These are phyloP conservation scores for Linanthus parryae DNA, from an alignment of 148 eudicot genomes.

Conservation along the genomic window DNA sequence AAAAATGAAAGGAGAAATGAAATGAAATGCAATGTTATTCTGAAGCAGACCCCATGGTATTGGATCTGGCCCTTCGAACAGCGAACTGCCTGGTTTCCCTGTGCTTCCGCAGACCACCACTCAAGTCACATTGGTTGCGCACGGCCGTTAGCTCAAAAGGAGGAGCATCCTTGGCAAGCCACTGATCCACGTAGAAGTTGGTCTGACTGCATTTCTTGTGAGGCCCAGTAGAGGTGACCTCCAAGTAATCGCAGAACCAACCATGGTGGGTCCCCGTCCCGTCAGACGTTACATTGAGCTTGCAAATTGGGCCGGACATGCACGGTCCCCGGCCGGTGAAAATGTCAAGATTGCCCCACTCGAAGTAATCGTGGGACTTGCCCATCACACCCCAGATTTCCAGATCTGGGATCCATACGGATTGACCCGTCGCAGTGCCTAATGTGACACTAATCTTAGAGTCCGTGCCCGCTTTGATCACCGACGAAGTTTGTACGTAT, in stretches of 20 bases:
- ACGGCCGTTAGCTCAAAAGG: conserved; percentile 24
- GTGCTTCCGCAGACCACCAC: background rate
- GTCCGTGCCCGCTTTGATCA: conserved; percentile 21
- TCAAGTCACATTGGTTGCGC: conserved; percentile 14
- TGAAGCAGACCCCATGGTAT: conserved; percentile 6
- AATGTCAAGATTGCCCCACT: conserved; percentile 38
- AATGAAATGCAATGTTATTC: background rate
- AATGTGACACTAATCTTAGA: conserved; percentile 23
- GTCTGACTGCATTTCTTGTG: conserved; percentile 25
- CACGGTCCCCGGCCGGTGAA: conserved; percentile 42
- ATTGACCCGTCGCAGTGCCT: conserved; percentile 14
- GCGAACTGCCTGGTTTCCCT: background rate
- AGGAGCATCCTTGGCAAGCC: conserved; percentile 35
- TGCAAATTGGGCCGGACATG: conserved; percentile 22
- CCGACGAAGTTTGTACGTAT: conserved; percentile 25
- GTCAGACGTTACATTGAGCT: conserved; percentile 31
- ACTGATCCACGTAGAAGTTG: conserved; percentile 35
- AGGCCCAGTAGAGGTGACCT: conserved; percentile 38
- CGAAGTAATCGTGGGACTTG: conserved; percentile 28
- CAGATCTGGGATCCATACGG: conserved; percentile 13
- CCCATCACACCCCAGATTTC: conserved; percentile 29
- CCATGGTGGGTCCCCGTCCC: conserved; percentile 35
- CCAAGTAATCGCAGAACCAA: conserved; percentile 39
- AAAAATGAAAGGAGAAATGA: background rate
- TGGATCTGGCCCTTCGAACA: no score